Conservation (phyloP, 179 eudicot species). For the Beta macrorhiza region DNA sequence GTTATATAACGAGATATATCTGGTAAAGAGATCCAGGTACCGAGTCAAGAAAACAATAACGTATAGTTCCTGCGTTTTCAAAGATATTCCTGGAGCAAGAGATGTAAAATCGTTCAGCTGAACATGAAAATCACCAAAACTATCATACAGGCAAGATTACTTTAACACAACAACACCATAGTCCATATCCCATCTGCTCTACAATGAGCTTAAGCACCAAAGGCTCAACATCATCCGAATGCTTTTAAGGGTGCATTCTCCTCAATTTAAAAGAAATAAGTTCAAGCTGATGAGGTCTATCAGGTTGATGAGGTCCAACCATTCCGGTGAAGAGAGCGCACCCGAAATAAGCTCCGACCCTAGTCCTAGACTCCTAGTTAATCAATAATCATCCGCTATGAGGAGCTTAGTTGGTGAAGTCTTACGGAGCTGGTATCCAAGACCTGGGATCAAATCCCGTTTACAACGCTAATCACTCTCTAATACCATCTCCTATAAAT, state of each 20-base stretch:
- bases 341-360: no score
- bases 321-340: no score
- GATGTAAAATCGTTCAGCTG: background rate
- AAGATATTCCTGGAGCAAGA: conserved; percentile 70
- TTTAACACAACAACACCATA: background rate
- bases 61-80: conserved; percentile 88
- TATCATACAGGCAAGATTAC: background rate
- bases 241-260: background rate
- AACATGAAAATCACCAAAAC: background rate
- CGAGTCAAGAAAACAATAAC: conserved; percentile 70
- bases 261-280: no score
- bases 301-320: no score
- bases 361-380: no score
- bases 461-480: no score
- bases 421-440: no score
- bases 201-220: background rate
- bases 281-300: no score
- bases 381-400: no score
- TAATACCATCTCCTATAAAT: background rate
- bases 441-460: no score
- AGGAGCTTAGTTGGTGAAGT: no score
- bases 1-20: conserved; percentile 69
- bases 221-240: background rate
- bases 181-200: background rate
- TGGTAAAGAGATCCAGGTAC: conserved; percentile 79